Evolutionary conservation across 768 basidiomycete genomes (phyloP).

Genomic region (Calocybe indica): DNA sequence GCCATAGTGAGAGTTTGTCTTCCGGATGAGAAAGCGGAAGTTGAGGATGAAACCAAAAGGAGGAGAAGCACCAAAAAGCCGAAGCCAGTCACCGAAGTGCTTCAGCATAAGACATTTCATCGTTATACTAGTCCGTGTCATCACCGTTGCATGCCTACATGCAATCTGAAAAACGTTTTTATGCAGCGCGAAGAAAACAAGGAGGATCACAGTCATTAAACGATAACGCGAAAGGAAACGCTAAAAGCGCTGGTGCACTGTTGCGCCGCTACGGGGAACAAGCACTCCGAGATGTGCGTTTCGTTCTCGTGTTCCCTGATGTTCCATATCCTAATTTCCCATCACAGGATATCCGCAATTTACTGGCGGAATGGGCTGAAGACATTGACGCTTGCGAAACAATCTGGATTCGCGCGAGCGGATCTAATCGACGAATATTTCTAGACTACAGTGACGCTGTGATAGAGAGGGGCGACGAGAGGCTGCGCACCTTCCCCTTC

Average conservation of each 20-base stretch:
- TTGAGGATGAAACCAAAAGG: conserved; percentile 36
- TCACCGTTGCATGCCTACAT: neutral
- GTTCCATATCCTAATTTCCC: conserved; percentile 1
- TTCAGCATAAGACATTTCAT: conserved; percentile 94
- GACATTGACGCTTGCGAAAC: conserved; percentile 83
- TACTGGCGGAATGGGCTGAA: conserved; percentile 82
- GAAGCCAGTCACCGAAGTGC: conserved; percentile 73
- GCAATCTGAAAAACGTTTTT: conserved; percentile 5
- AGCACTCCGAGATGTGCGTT: conserved; percentile 76
- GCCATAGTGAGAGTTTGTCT: conserved; percentile 72
- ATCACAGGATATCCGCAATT: conserved; percentile 76
- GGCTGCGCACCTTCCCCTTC: conserved; percentile 90
- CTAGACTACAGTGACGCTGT: conserved; percentile 81
- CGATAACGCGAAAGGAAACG: conserved; percentile 89
- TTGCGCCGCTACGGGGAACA: conserved; percentile 95
- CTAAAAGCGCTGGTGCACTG: conserved; percentile 90
- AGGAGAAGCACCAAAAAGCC: conserved; percentile 31
- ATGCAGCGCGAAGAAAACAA: conserved; percentile 88
- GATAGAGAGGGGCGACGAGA: conserved; percentile 72
- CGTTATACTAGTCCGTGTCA: conserved; percentile 86
- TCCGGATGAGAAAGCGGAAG: conserved; percentile 36
- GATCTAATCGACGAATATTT: conserved; percentile 83
- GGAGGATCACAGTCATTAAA: conserved; percentile 92
- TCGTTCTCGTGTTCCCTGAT: neutral
- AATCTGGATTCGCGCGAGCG: conserved; percentile 89